phyloP scores from a whole-genome alignment of 345 rosid species.

The Brassica carinata region DNA sequence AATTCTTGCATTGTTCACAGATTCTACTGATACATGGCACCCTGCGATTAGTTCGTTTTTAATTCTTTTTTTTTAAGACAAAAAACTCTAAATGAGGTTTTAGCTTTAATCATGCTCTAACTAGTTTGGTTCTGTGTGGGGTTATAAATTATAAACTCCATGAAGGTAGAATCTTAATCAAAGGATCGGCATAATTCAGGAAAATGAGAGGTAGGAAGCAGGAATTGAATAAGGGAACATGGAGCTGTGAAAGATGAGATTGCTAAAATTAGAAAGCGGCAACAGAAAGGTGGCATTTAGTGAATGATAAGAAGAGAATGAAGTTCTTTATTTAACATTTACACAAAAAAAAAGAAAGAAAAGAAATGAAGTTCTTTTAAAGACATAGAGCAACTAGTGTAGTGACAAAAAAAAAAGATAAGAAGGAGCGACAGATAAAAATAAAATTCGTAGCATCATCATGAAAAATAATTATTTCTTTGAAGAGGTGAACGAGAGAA shows the following conservation, averaged over 20 bases:
- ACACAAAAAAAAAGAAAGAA: no score
- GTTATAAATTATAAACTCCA: conserved; percentile 24
- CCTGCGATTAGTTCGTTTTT: no score
- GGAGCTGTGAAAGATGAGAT: conserved; percentile 44
- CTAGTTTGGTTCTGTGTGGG: conserved; percentile 32
- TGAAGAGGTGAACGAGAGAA: conserved; percentile 40
- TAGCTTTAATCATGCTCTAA: not conserved
- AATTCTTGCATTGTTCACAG: no score
- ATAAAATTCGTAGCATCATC: conserved; percentile 34
- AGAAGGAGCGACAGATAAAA: not conserved
- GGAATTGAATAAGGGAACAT: conserved; percentile 55
- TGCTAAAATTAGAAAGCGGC: conserved; percentile 54
- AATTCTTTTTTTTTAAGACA: no score
- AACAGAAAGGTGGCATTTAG: conserved; percentile 63
- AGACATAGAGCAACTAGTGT: conserved; percentile 30
- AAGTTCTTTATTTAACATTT: not conserved
- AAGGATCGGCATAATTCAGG: conserved; percentile 22
- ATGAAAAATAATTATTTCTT: conserved; percentile 29
- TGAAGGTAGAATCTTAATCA: conserved; percentile 29
- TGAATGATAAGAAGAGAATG: conserved; percentile 48
- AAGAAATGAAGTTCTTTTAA: not conserved
- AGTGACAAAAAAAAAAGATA: not conserved
- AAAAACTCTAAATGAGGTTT: no score
- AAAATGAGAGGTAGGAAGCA: conserved; percentile 40
- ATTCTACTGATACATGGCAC: no score